Conservation (phyloP, 2,329 filamentous ascomycete genomes). For the Emergomyces orientalis region DNA sequence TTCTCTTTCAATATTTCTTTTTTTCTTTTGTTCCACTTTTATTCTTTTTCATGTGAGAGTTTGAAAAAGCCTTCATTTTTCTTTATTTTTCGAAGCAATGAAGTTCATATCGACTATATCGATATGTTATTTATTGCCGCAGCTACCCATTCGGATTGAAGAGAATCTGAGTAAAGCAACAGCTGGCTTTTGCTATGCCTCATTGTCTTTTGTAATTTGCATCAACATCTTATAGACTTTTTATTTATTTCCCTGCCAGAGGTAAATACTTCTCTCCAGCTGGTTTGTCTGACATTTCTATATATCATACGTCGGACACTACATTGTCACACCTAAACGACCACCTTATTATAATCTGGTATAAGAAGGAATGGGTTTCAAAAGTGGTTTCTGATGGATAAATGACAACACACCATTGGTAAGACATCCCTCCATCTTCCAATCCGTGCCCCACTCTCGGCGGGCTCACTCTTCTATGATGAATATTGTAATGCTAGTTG, state of each 20-base stretch:
- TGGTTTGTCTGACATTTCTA: background rate
- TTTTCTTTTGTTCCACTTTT: conserved; percentile 2
- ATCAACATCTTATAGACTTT: background rate
- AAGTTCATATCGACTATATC: background rate
- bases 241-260: background rate
- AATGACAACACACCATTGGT: background rate
- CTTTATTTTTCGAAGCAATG: background rate
- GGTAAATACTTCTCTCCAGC: background rate
- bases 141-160: background rate
- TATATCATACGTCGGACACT: background rate
- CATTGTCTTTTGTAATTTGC: background rate
- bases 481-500: background rate
- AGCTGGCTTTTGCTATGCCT: conserved; percentile 12
- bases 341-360: background rate
- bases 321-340: background rate
- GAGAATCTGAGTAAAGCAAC: conserved; percentile 7
- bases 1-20: conserved; percentile 5
- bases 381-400: background rate
- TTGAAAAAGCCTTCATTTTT: background rate
- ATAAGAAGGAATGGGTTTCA: background rate
- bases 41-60: conserved; percentile 11
- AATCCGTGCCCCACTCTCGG: background rate
- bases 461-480: background rate
- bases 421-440: background rate
- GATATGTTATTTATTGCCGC: background rate